Percentiles rank a stretch among this genome's conserved stretches.
Evolutionary conservation across 257 asterid genomes (phyloP).

Genomic region (Solanum pennellii): DNA sequence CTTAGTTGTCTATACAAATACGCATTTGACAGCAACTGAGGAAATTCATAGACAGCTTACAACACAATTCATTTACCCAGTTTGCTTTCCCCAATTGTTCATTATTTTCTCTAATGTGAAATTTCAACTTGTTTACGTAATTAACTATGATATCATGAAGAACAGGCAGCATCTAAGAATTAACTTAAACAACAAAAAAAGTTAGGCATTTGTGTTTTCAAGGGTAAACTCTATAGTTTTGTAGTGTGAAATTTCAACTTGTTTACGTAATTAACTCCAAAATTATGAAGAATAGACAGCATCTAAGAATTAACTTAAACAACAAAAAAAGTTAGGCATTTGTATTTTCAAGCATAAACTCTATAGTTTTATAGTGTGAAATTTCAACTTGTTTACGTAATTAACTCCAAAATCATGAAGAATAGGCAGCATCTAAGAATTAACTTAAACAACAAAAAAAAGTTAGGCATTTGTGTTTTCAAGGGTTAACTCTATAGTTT

Average conservation of each 20-base stretch:
- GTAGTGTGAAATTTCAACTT: not conserved
- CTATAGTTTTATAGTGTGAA: not conserved
- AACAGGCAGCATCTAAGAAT: not conserved
- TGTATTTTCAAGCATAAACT: not conserved
- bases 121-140: not conserved
- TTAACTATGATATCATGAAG: not conserved
- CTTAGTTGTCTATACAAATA: not conserved
- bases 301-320: not conserved
- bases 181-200: not conserved
- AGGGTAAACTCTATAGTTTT: not conserved
- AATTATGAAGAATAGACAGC: not conserved
- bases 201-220: too few relatives aligned
- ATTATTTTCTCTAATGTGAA: not conserved
- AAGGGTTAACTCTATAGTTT: not conserved
- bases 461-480: not conserved
- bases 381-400: not conserved
- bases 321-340: not conserved
- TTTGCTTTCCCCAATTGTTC: not conserved
- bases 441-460: not conserved
- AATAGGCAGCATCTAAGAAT: not conserved
- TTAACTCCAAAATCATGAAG: not conserved
- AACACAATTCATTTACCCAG: not conserved
- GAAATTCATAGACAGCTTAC: not conserved
- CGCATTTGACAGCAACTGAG: not conserved
- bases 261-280: not conserved